Evolutionary conservation across 768 basidiomycete species (phyloP), one percentile per base, ranked within the genome.

Genomic region (Sarcomyxa edulis): DNA sequence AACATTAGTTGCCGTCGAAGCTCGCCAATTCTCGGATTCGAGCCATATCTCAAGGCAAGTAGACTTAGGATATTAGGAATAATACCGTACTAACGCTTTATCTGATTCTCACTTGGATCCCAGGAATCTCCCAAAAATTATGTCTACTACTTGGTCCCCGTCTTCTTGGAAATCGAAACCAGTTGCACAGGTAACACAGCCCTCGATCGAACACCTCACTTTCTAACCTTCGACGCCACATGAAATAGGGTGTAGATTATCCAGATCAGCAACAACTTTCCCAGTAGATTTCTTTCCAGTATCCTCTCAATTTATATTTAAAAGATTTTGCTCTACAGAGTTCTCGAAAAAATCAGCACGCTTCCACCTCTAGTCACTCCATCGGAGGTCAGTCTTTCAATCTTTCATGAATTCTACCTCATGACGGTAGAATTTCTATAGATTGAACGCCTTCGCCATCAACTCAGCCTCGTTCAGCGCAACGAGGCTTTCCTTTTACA

Each of bases 401-500:
- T n/a, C 25, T 21, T 36, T 26, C 20, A 34, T 24, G 32, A 39
- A 47, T 26, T 16, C 15, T 15, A 21, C 16, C 5, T 18, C 16
- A 15, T 25, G 12, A 21, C 7, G 22, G 9, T 23, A 11, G 6
- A 4, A 12, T 36, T 25, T 22, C 22, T 15, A 19, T 37, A 88
- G 88, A 84, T 91, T 54, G 86, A 91, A 56, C 75, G 90, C 7
- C 69, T 97, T 39, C 74, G 91, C 35, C 71, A 80, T 53, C 90
- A 94, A 45, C 67, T 97, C 14, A 64, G 71, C 23, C 78, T 78
- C 24, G 92, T 94, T 3, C 85, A 96, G 49, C 71, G 71, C 14
- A 88, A 90, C 45, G 79, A 94, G 51, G 92, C 91, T 0, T 98
- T 99, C 62, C 70, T 99, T 25, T 73, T 99, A 2, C 96, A 99